Evolutionary conservation across 2,329 filamentous ascomycete species (phyloP), one percentile per base, ranked within the genome.

Genomic region (Didymella glomerata): DNA sequence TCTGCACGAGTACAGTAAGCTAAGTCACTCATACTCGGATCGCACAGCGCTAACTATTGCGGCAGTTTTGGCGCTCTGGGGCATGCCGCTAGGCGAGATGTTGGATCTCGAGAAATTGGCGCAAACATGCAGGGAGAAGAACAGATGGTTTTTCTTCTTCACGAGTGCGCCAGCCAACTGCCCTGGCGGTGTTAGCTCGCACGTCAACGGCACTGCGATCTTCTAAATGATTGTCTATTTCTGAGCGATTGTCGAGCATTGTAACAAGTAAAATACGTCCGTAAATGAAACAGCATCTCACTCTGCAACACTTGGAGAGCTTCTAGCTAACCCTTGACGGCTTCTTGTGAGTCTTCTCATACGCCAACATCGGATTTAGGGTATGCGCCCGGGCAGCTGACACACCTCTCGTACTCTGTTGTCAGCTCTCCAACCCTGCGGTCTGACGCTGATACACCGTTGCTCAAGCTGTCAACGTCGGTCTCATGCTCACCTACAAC

Each of bases 81-180:
- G 77, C 0, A 78, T 78, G 76, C 77, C 77, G 14, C 28, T 78
- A 2, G 75, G 76, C 4, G 76, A 79, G 63, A 77, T 79, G 75
- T 34, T 78, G 36, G 76, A 79, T 63, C 74, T 89, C 5, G 82
- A 85, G 61, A 81, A 76, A 41, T 74, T 88, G 42, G 80, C 84
- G 0, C 76, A 76, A 38, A 80, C 84, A 47, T 87, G 86, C 68
- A 86, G 85, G 66, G 81, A 81, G 69, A 78, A 80, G 70, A 79
- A 81, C 52, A 78, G 82, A 30, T 89, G 86, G 77, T 83, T 80
- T 5, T 90, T 90, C 68, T 82, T 90, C 76, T 80, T 90, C 24
- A 85, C 84, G 0, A 88, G 85, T 61, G 80, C 80, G 14, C 86
- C 87, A 0, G 74, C 87, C 32, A 88, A 88, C 68, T 82, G 85